A percentile compares a stretch with the other conserved stretches of the same genome.
Evolutionary conservation across 768 basidiomycete species (phyloP).

Genomic region (Pleurotus sapidus): DNA sequence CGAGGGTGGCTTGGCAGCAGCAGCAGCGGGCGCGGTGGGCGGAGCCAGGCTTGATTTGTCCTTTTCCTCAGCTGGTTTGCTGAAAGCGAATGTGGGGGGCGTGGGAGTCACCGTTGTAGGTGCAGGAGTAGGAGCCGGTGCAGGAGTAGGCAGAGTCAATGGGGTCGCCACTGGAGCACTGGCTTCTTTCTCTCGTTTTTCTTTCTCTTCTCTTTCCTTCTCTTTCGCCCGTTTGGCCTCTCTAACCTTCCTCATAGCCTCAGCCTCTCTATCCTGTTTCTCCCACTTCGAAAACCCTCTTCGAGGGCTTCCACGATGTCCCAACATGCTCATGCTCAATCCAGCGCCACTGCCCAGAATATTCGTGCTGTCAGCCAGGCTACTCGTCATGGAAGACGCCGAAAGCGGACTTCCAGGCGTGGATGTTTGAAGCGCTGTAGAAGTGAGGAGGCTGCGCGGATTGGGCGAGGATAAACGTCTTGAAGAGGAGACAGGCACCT

Average conservation of each 20-base stretch:
- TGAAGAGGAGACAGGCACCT: background rate
- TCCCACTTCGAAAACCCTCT: slow-evolving; percentile 76
- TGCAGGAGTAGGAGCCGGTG: slow-evolving; percentile 16
- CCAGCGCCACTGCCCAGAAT: slow-evolving; percentile 13
- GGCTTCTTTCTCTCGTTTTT: slow-evolving; percentile 23
- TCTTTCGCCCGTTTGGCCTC: slow-evolving; percentile 41
- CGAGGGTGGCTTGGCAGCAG: slow-evolving; percentile 3
- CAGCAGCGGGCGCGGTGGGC: slow-evolving; percentile 14
- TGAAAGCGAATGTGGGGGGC: background rate
- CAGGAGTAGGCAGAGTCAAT: slow-evolving; percentile 13
- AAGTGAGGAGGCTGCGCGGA: background rate
- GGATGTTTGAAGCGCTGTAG: slow-evolving; percentile 19
- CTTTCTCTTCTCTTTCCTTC: slow-evolving; percentile 28
- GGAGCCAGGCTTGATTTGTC: slow-evolving; percentile 11
- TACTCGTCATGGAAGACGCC: background rate
- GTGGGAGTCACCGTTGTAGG: background rate
- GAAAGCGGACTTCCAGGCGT: slow-evolving; percentile 6
- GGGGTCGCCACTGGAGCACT: background rate
- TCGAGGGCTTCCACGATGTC: slow-evolving; percentile 1
- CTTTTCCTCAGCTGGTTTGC: slow-evolving; percentile 1
- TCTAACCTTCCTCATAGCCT: slow-evolving; percentile 71
- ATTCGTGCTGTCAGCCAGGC: slow-evolving; percentile 57
- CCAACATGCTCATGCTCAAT: slow-evolving; percentile 3
- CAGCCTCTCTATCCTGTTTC: slow-evolving; percentile 81
- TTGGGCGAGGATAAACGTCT: background rate